These are phyloP conservation scores for Galerina marginata DNA, from an alignment of 768 basidiomycete genomes.

Conservation along the genomic window DNA sequence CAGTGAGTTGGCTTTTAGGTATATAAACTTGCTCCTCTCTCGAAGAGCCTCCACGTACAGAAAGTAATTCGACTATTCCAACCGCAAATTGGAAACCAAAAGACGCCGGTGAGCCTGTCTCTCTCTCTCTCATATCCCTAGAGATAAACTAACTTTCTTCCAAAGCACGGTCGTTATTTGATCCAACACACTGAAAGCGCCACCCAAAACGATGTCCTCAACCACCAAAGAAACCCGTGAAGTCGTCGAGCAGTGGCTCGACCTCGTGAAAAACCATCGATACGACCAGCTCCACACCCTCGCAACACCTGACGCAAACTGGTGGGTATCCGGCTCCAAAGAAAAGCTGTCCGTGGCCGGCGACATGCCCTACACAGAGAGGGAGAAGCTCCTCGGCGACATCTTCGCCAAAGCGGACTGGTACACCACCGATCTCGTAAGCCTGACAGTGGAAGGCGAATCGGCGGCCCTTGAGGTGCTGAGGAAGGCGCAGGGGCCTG, in stretches of 20 bases:
- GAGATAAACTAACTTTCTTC: too few species aligned
- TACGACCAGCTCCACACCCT: slow-evolving; percentile 8
- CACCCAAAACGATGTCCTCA: too few species aligned
- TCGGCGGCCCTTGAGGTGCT: slow-evolving; percentile 2
- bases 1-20: too few species aligned
- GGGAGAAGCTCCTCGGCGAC: neutral
- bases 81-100: too few species aligned
- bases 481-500: neutral
- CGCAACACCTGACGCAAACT: slow-evolving; percentile 8
- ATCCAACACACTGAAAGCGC: too few species aligned
- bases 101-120: too few species aligned
- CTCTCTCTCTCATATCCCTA: too few species aligned
- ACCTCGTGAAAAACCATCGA: neutral
- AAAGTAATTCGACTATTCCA: too few species aligned
- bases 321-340: slow-evolving; percentile 12
- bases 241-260: slow-evolving; percentile 11
- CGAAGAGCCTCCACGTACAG: too few species aligned
- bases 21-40: too few species aligned
- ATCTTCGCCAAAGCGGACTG: neutral
- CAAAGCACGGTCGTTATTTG: too few species aligned
- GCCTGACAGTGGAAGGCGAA: slow-evolving; percentile 7
- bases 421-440: slow-evolving; percentile 2
- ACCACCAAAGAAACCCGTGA: slow-evolving; percentile 3
- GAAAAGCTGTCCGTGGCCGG: slow-evolving; percentile 8
- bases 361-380: slow-evolving; percentile 8